Evolutionary conservation across 2,329 filamentous ascomycete species (phyloP).

Genomic region (Aspergillus aculeatus): DNA sequence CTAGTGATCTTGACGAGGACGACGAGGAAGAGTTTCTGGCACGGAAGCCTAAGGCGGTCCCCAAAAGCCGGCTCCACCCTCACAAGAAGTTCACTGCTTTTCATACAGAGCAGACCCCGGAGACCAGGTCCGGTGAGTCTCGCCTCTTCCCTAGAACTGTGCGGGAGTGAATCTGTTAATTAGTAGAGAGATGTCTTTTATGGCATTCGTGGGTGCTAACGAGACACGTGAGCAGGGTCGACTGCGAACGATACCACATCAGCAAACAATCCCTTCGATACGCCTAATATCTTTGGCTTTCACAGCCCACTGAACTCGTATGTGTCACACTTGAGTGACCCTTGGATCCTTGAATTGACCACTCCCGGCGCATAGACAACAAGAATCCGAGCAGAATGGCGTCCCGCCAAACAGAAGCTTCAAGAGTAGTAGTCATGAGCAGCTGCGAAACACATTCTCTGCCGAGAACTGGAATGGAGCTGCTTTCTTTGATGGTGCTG

Average conservation of each 20-base stretch:
- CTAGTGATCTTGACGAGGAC: constrained; percentile 37
- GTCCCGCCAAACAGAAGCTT: constrained; percentile 20
- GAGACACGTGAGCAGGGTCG: constrained; percentile 28
- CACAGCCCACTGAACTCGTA: constrained; percentile 12
- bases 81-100: constrained; percentile 32
- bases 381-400: constrained; percentile 5
- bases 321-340: neutral
- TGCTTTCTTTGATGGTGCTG: constrained; percentile 32
- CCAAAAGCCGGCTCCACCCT: constrained; percentile 38
- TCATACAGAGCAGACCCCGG: constrained; percentile 23
- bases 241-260: constrained; percentile 26
- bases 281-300: constrained; percentile 10
- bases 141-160: too few species aligned
- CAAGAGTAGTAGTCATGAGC: constrained; percentile 36
- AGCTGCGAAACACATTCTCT: constrained; percentile 42
- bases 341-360: constrained; percentile 9
- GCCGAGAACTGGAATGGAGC: constrained; percentile 42
- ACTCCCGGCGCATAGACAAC: constrained; percentile 7
- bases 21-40: constrained; percentile 30
- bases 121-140: constrained; percentile 34
- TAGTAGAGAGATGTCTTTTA: too few species aligned
- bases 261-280: constrained; percentile 12
- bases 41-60: constrained; percentile 42
- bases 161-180: too few species aligned
- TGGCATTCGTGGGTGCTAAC: constrained; percentile 24